Evolutionary conservation across 768 basidiomycete genomes (phyloP).

Genomic region (Crassisporium funariophilum): DNA sequence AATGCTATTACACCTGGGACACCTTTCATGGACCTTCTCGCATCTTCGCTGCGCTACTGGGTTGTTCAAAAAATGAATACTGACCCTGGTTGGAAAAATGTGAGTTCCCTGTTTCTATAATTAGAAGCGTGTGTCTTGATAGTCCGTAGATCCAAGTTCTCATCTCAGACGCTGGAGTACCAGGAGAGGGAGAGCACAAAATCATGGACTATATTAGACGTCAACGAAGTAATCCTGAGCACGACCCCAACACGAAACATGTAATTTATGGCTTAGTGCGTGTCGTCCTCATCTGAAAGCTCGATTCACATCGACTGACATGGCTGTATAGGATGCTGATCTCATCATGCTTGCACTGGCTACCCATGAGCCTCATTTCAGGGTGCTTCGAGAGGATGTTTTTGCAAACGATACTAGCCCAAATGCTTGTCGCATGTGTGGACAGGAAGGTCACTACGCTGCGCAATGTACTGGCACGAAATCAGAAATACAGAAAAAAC

Average conservation of each 20-base stretch:
- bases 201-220: constrained; percentile 98
- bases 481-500: constrained; percentile 69
- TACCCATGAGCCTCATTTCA: constrained; percentile 98
- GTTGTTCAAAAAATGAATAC: constrained; percentile 92
- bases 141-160: constrained; percentile 83
- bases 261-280: constrained; percentile 96
- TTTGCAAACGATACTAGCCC: constrained; percentile 81
- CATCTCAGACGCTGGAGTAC: constrained; percentile 95
- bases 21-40: constrained; percentile 95
- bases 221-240: constrained; percentile 82
- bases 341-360: constrained; percentile 98
- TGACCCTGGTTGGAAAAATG: constrained; percentile 95
- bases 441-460: constrained; percentile 93
- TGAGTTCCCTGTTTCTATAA: constrained; percentile 35
- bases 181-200: constrained; percentile 99
- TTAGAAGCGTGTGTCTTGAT: constrained; percentile 2
- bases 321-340: constrained; percentile 83
- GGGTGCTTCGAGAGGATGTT: constrained; percentile 96
- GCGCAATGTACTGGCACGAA: constrained; percentile 88
- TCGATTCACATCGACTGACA: constrained; percentile 12
- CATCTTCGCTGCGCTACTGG: constrained; percentile 91
- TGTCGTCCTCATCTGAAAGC: constrained; percentile 8
- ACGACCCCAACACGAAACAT: constrained; percentile 93
- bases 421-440: constrained; percentile 87
- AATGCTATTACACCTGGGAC: constrained; percentile 99